Base-by-base conservation (phyloP, 2,329 filamentous ascomycete genomes). In the Pyrenophora seminiperda region DNA sequence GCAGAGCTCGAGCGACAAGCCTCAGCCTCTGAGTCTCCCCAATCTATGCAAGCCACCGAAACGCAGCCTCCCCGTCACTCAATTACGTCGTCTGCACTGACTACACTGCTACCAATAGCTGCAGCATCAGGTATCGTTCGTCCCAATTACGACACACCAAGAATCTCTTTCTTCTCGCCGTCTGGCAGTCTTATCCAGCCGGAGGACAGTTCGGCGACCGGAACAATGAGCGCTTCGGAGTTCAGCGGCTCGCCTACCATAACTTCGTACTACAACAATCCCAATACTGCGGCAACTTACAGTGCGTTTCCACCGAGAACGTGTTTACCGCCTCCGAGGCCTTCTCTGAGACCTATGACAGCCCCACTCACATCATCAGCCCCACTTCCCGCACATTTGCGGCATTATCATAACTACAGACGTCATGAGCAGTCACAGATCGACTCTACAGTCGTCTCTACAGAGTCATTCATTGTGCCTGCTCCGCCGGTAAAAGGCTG, bases 91-190 rank as follows among this genome's bases (percentile, higher is more conserved):
- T 69, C 67, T 27, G 72, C 71, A n/a, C 52, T 74, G 14, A 65
- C 66, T 4, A 59, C 66, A 33, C 62, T 75, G 29, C 57, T 75
- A 18, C 71, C 71, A 14, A 66, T 75, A 47, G 72, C 73, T 17
- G 70, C 64, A 39, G 66, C 70, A 17, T 66, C 68, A 31, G 72
- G 71, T 15, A 70, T 74, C 33, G 59, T 72, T 37, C 66, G 53
- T 11, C 53, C 56, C 13, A 67, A 66, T 43, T 56, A 62, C 38
- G 53, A 61, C 14, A 62, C 61, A 30, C 61, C 71, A 11, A 63
- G 55, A 32, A 56, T 68, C 30, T 71, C 68, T 5, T 69, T 69
- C 61, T 68, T 60, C 48, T 70, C 70, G 27, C 68, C 69, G 19
- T 71, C 69, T 14, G 68, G 70, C 18, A 70, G 65, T 31, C 55